A percentile compares a stretch with the other conserved stretches of the same genome.
These are phyloP conservation scores for Pterocarpus santalinus DNA, from an alignment of 306 rosid species.

Conservation along the genomic window DNA sequence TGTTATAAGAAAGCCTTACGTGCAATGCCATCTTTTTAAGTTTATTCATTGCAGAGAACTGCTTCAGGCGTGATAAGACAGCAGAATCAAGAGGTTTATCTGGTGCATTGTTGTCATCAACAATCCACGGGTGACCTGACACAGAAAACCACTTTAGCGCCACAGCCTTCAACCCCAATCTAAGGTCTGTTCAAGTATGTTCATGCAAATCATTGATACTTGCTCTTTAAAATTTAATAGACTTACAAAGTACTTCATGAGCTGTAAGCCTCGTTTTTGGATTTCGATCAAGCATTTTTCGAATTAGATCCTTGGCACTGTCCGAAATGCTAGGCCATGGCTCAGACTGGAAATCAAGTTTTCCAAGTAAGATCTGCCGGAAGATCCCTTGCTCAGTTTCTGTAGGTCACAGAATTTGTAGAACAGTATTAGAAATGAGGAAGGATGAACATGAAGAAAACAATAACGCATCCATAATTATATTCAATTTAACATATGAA, in stretches of 20 bases:
- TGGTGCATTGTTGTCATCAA: slow-evolving; percentile 63
- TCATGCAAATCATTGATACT: slow-evolving; percentile 14
- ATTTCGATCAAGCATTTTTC: slow-evolving; percentile 66
- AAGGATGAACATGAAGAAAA: slow-evolving; percentile 34
- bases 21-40: slow-evolving; percentile 75
- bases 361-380: slow-evolving; percentile 57
- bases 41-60: slow-evolving; percentile 74
- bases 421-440: slow-evolving; percentile 36
- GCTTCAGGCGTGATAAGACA: slow-evolving; percentile 65
- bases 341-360: slow-evolving; percentile 62
- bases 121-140: slow-evolving; percentile 73
- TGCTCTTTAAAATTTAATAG: slow-evolving; percentile 15
- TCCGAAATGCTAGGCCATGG: slow-evolving; percentile 76
- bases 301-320: slow-evolving; percentile 67
- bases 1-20: slow-evolving; percentile 50
- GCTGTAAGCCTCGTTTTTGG: slow-evolving; percentile 60
- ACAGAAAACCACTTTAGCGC: slow-evolving; percentile 39
- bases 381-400: slow-evolving; percentile 68
- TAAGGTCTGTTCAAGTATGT: slow-evolving; percentile 2
- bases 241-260: slow-evolving; percentile 62
- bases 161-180: slow-evolving; percentile 11
- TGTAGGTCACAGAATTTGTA: slow-evolving; percentile 39
- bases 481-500: slow-evolving; percentile 14
- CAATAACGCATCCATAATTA: slow-evolving; percentile 15
- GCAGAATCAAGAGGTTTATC: slow-evolving; percentile 76